Base-by-base conservation (phyloP, 2,329 filamentous ascomycete genomes). In the Teratosphaeria viscida region DNA sequence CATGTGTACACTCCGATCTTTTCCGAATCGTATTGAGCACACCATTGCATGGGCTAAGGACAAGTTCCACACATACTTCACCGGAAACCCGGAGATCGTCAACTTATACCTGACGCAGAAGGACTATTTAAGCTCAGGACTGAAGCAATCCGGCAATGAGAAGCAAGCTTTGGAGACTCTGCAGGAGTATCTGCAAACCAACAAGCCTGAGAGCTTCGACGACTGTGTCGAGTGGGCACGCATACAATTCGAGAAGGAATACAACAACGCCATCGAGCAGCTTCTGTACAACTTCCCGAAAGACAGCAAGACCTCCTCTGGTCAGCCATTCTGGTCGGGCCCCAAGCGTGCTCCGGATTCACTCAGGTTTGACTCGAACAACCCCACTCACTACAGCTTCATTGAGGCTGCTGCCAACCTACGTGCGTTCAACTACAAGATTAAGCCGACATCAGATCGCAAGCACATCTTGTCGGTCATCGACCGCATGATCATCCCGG, bases 1-100 rank as follows among this genome's bases (percentile, higher is more conserved):
- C 0, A 97, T 97, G 92, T 99, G 94, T 75, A 97, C 94, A 5
- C 82, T 99, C 63, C 85, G 90, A 71, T 96, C 92, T 75, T 99
- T 99, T 81, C 94, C 94, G 61, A 99, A 99, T 81, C 88, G 88
- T 70, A 99, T 99, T 69, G 92, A 99, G 77, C 94, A 99, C 75
- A 97, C 94, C 0, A 99, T 99, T 73, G 94, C 94, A 2, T 99
- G 94, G 94, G 87, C 92, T 47, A 90, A 95, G 69, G 94, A 97
- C 74, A 83, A 96, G 65, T 99, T 99, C 76, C 91, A 97, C 77
- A 87, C 86, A 32, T 90, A 87, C 66, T 99, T 97, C 69, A 91
- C 95, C 67, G 94, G 92, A 67, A 91, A 91, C 35, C 89, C 94
- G 0, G 91, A 97, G 76, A 89, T 91, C 39, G 92, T 94, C 71